Percentiles rank a stretch among this genome's conserved stretches.
Evolutionary conservation across 768 basidiomycete species (phyloP).

Genomic region (Dioszegia crocea): DNA sequence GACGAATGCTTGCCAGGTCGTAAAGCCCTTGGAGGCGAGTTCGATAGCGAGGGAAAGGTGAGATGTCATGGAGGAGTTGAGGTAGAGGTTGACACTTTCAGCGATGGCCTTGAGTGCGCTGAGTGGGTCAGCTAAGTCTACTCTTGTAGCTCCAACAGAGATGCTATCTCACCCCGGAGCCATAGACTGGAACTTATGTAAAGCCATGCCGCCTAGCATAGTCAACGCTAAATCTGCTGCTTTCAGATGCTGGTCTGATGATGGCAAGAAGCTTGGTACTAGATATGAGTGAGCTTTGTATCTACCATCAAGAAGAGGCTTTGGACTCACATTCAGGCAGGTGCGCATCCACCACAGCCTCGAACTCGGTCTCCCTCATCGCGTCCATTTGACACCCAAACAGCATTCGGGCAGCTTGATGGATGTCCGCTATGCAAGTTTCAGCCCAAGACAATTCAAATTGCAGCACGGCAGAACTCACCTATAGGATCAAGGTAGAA

Average conservation of each 20-base stretch:
- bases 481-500: slow-evolving; percentile 73
- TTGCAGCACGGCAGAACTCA: no score
- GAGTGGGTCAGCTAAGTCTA: background rate
- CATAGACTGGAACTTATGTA: slow-evolving; percentile 72
- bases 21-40: slow-evolving; percentile 82
- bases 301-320: background rate
- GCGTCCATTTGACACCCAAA: slow-evolving; percentile 71
- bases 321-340: slow-evolving; percentile 14
- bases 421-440: slow-evolving; percentile 62
- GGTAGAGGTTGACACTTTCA: slow-evolving; percentile 70
- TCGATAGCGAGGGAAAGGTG: slow-evolving; percentile 77
- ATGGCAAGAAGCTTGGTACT: slow-evolving; percentile 56
- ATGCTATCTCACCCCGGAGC: slow-evolving; percentile 59
- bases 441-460: no score
- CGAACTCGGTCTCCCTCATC: slow-evolving; percentile 65
- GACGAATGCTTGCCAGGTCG: slow-evolving; percentile 89
- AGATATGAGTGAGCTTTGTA: slow-evolving; percentile 7
- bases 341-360: slow-evolving; percentile 56
- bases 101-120: slow-evolving; percentile 80
- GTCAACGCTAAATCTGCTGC: slow-evolving; percentile 68
- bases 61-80: slow-evolving; percentile 62
- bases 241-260: slow-evolving; percentile 59
- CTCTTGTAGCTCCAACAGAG: no score
- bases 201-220: slow-evolving; percentile 75
- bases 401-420: slow-evolving; percentile 68